phyloP scores from a whole-genome alignment of 768 basidiomycete species.

The Kwoniella sp. region DNA sequence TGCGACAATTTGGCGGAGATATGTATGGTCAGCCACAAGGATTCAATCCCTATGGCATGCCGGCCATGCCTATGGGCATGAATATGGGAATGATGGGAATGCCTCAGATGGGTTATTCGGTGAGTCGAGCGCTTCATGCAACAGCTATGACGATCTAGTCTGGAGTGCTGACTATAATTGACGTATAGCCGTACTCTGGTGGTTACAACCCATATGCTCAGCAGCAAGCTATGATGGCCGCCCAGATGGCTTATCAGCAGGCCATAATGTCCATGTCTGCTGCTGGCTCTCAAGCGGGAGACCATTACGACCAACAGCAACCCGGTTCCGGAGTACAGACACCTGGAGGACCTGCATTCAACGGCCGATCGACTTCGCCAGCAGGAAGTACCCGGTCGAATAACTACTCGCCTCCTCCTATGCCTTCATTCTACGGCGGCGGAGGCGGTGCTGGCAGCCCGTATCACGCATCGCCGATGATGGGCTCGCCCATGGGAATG shows the following conservation, averaged over 20 bases:
- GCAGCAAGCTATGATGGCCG: conserved; percentile 58
- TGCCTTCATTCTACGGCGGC: conserved; percentile 14
- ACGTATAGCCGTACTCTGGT: conserved; percentile 30
- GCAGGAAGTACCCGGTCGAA: conserved; percentile 17
- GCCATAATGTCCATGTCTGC: conserved; percentile 49
- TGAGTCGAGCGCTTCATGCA: conserved; percentile 23
- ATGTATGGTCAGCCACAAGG: conserved; percentile 61
- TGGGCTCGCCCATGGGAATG: conserved; percentile 18
- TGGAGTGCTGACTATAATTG: conserved; percentile 12
- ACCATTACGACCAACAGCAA: conserved; percentile 15
- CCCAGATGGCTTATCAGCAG: conserved; percentile 58
- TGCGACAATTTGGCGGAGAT: conserved; percentile 64
- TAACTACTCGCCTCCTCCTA: conserved; percentile 16
- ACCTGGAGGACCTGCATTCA: neutral
- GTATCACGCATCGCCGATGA: conserved; percentile 17
- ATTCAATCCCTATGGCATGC: conserved; percentile 37
- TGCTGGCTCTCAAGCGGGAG: conserved; percentile 36
- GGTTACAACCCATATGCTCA: conserved; percentile 53
- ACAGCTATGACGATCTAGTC: neutral
- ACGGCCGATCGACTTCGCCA: conserved; percentile 14
- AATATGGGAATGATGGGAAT: conserved; percentile 42
- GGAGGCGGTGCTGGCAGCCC: neutral
- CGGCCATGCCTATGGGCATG: conserved; percentile 36
- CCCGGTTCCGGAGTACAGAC: neutral
- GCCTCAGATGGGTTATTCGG: conserved; percentile 38